Percentiles rank a stretch among this genome's conserved stretches.
phyloP scores from a whole-genome alignment of 345 rosid species.

The Ailanthus altissimus region DNA sequence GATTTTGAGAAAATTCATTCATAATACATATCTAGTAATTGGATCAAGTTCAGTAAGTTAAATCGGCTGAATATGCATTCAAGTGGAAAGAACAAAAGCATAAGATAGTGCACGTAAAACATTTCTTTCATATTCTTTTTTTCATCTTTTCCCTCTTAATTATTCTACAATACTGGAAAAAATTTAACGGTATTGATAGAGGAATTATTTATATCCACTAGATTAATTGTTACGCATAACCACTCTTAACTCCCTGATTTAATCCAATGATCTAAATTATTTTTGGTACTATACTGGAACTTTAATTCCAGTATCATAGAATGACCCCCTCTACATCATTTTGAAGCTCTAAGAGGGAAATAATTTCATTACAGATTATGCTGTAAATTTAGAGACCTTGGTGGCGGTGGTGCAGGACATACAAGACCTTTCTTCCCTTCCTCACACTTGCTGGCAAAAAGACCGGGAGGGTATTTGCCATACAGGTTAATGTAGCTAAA shows the following conservation, averaged over 20 bases:
- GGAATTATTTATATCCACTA: no score
- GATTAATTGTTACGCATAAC: no score
- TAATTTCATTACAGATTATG: conserved; percentile 14
- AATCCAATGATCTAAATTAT: no score
- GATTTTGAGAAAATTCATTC: conserved; percentile 12
- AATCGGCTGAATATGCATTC: not conserved
- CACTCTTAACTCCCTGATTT: no score
- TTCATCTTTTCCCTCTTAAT: conserved; percentile 19
- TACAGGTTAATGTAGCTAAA: conserved; percentile 64
- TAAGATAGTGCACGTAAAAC: not conserved
- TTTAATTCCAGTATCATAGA: no score
- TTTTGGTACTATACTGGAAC: no score
- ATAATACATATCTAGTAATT: not conserved
- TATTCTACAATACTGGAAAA: no score
- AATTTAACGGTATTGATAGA: no score
- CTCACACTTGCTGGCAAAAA: conserved; percentile 54
- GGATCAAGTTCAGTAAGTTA: not conserved
- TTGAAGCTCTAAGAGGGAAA: conserved; percentile 15
- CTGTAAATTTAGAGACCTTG: conserved; percentile 21
- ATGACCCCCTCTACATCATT: conserved; percentile 26
- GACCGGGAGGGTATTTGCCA: conserved; percentile 67
- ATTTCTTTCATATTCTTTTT: not conserved
- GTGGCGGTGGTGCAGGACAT: conserved; percentile 41
- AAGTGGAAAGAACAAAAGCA: not conserved
- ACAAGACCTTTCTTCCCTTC: conserved; percentile 58